These are phyloP conservation scores for Gilbertella persicaria DNA, from an alignment of 371 early-diverging fungal species.

Conservation along the genomic window DNA sequence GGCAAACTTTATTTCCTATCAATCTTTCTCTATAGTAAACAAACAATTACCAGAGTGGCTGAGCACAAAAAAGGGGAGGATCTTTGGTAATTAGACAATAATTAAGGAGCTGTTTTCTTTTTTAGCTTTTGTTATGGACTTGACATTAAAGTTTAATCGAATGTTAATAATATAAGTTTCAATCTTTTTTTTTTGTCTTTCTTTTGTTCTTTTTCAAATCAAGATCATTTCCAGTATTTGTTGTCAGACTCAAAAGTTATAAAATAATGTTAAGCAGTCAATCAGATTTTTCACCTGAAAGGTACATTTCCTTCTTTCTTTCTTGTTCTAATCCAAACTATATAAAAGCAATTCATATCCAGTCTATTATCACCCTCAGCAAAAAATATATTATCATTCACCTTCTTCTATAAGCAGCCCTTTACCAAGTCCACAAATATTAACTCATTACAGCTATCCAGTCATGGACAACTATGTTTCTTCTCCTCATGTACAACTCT, in stretches of 20 bases:
- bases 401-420: slow-evolving; percentile 9
- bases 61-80: neutral
- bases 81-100: neutral
- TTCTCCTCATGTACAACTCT: neutral
- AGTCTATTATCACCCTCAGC: neutral
- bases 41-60: neutral
- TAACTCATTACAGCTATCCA: slow-evolving; percentile 6
- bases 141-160: no score
- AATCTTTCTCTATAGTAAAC: no score
- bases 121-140: no score
- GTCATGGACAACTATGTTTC: neutral
- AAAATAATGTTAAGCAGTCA: neutral
- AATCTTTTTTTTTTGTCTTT: neutral
- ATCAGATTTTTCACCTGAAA: neutral
- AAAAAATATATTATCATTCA: slow-evolving; percentile 2
- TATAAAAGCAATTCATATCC: neutral
- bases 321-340: neutral
- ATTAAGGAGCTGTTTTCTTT: no score
- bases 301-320: neutral
- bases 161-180: neutral
- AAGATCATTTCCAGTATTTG: neutral
- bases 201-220: neutral
- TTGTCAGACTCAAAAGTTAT: neutral
- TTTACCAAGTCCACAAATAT: slow-evolving; percentile 12
- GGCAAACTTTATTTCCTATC: no score